Percentiles rank a stretch among this genome's conserved stretches.
Conservation (phyloP, 176 grass and related monocot genomes). For the Chloris gayana region DNA sequence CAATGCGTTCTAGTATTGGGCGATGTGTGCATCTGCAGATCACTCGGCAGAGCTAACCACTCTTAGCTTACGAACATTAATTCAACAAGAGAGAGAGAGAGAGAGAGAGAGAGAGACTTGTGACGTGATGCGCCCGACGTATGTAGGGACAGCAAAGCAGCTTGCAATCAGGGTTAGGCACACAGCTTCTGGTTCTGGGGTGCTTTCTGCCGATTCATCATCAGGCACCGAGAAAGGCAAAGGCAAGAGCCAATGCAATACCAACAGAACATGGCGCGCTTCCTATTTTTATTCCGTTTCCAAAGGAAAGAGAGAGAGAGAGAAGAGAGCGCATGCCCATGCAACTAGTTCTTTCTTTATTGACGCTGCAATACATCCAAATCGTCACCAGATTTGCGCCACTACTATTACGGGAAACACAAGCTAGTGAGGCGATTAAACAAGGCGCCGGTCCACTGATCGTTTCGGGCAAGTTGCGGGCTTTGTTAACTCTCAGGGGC, state of each 20-base stretch:
- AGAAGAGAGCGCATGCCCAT: background rate
- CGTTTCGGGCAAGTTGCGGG: constrained; percentile 31
- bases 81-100: too few species aligned
- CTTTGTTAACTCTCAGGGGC: constrained; percentile 8
- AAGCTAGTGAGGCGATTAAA: background rate
- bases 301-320: too few species aligned
- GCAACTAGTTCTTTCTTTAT: background rate
- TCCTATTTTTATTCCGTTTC: too few species aligned
- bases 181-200: background rate
- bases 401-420: constrained; percentile 33
- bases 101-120: too few species aligned
- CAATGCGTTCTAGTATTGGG: background rate
- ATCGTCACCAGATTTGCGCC: background rate
- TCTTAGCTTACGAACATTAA: background rate
- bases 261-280: background rate
- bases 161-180: background rate
- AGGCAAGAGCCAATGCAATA: background rate
- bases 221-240: background rate
- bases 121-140: constrained; percentile 33
- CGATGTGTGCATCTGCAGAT: background rate
- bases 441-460: constrained; percentile 1
- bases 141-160: background rate
- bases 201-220: constrained; percentile 15
- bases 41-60: background rate
- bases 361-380: background rate